Conservation (phyloP, 2,329 filamentous ascomycete genomes). For the Microdochium bolleyi region DNA sequence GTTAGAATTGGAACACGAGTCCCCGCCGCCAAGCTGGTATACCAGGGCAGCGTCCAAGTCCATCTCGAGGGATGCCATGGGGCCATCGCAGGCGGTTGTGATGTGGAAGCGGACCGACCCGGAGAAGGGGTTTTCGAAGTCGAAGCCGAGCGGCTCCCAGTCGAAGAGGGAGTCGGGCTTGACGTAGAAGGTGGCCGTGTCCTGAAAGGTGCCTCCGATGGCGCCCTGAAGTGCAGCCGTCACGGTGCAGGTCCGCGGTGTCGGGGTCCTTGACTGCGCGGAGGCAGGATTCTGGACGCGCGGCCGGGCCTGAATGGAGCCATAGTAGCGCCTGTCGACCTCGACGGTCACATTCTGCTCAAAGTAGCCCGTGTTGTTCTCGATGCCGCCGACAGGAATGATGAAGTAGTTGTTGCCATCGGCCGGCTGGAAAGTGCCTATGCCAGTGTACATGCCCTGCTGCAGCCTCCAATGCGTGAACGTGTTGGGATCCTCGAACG, state of each 20-base stretch:
- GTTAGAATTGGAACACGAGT: background rate
- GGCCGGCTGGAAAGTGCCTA: background rate
- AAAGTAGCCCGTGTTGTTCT: background rate
- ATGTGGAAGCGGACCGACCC: background rate
- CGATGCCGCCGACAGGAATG: background rate
- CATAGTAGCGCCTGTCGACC: background rate
- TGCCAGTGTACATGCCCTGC: background rate
- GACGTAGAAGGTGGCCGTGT: background rate
- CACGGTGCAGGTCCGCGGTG: background rate
- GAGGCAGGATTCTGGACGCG: background rate
- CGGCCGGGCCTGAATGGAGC: background rate
- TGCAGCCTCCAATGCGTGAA: background rate
- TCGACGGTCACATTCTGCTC: background rate
- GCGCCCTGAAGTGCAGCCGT: background rate
- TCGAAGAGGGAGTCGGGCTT: background rate
- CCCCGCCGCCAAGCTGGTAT: background rate
- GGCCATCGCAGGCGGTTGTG: background rate
- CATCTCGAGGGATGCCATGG: background rate
- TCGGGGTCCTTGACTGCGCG: background rate
- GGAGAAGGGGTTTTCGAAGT: background rate
- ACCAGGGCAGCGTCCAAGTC: background rate
- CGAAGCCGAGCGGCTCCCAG: background rate
- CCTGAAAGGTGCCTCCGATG: background rate
- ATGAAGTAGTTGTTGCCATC: background rate
- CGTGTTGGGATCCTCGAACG: background rate